Conservation (phyloP, 2,329 filamentous ascomycete genomes). For the Colletotrichum chlorophyti region DNA sequence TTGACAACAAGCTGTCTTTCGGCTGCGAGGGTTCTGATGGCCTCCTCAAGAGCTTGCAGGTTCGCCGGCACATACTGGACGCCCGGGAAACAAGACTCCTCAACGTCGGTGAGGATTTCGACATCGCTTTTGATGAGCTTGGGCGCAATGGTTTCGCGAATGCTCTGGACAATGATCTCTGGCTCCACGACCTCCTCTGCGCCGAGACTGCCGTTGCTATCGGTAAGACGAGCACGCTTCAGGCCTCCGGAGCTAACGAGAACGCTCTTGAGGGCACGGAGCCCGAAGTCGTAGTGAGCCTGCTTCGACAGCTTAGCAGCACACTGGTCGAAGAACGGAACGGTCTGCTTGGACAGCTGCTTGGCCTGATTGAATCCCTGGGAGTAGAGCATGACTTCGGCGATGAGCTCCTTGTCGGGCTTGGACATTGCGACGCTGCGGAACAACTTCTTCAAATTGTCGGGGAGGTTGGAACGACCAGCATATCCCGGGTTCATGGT, state of each 20-base stretch:
- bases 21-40: constrained; percentile 81
- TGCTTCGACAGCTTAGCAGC: constrained; percentile 85
- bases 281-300: constrained; percentile 97
- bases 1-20: constrained; percentile 90
- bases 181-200: constrained; percentile 83
- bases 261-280: constrained; percentile 97
- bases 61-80: constrained; percentile 92
- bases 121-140: constrained; percentile 95
- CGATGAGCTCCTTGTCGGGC: constrained; percentile 98
- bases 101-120: constrained; percentile 84
- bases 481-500: constrained; percentile 99
- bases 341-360: constrained; percentile 89
- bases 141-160: constrained; percentile 96
- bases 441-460: constrained; percentile 99
- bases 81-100: constrained; percentile 87
- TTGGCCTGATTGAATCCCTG: constrained; percentile 99
- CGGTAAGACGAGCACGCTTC: constrained; percentile 81
- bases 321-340: constrained; percentile 98
- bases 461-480: constrained; percentile 94
- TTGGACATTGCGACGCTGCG: constrained; percentile 99
- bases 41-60: constrained; percentile 77
- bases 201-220: constrained; percentile 59
- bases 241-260: constrained; percentile 96
- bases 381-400: constrained; percentile 99
- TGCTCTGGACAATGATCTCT: constrained; percentile 97